Base-by-base conservation (phyloP, 2,329 filamentous ascomycete genomes). In the Pseudogymnoascus pannorum region DNA sequence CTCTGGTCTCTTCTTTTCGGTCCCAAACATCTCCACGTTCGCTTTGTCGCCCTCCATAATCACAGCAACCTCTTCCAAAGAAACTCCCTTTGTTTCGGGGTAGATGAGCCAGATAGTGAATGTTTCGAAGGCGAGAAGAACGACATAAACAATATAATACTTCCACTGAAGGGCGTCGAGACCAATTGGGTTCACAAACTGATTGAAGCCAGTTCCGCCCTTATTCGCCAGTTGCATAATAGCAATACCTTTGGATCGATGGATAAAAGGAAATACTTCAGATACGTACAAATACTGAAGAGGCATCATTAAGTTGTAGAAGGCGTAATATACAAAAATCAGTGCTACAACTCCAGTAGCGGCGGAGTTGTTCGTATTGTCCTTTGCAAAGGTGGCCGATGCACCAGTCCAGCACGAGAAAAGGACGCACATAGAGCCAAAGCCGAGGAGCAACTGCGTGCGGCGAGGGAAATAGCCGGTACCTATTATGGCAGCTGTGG, bases 141-240 rank as follows among this genome's bases (percentile, higher is more conserved):
- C 70, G 57, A 71, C 66, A 60, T 75, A 76, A 5, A 75, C 68
- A 59, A 72, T 68, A 61, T 75, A 76, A 60, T 74, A 77, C 60
- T 69, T 73, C 75, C 75, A 77, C 11, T 64, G 62, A 20, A 75
- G 67, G 0, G 63, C 63, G 0, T 67, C 65, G 6, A 75, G 70
- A 0, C 73, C 75, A 7, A 77, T 71, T 0, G 75, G 74, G 62
- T 77, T 77, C 36, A 74, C 75, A 59, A 74, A 77, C 60, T 72
- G 71, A 64, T 77, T 77, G 66, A 77, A 76, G 48, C 29, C 35
- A 18, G 40, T 33, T 26, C 36, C 59, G 3, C 29, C 22, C 6
- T 54, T 38, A 22, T 48, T 54, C 14, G 40, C 67, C 69, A 48
- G 26, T 31, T 68, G 66, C 4, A 68, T 69, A 3, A 68, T 58